Base-by-base conservation (phyloP, 805 yeast species). In the Jamesozyma gamospora region DNA sequence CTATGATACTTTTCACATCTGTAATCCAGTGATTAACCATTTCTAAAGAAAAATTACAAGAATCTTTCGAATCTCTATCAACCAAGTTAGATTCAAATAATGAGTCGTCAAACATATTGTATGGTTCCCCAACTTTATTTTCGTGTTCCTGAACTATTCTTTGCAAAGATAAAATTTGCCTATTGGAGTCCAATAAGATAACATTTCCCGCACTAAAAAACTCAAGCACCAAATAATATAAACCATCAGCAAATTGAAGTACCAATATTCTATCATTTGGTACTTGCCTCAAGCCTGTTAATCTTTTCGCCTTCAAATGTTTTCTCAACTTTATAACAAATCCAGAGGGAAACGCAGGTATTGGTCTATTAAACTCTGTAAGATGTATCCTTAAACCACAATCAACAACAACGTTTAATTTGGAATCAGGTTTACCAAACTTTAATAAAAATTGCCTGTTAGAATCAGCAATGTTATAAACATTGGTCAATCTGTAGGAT, bases 171-270 rank as follows among this genome's bases (percentile, higher is more conserved):
- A 87, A 50, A 37, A 88, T 86, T 50, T 73, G 77, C 43, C 68
- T 60, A 16, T 79, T 71, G 24, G 75, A 70, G 58, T 90, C 94
- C 45, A 90, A 66, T 16, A 90, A 66, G 15, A 90, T 65, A 40
- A 90, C 74, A 55, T 90, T 90, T 21, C 98, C 98, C 3, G 96
- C 96, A 55, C 96, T 83, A 65, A 88, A 90, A 53, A 90, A 90
- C 60, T 90, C 98, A 39, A 90, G 61, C 0, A 85, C 95, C 47
- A 90, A 64, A 50, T 82, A 80, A 53, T 64, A 77, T 38, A 74
- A 52, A 2, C 95, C 95, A 51, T 85, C 95, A 34, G 88, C 77
- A 62, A 90, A 90, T 44, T 84, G 77, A 34, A 90, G 60, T 0
- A 87, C 94, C 33, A 85, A 66, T n/a, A 85, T 75, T 58, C 97